phyloP scores from a whole-genome alignment of 768 basidiomycete species.

The Mycena chlorophos region DNA sequence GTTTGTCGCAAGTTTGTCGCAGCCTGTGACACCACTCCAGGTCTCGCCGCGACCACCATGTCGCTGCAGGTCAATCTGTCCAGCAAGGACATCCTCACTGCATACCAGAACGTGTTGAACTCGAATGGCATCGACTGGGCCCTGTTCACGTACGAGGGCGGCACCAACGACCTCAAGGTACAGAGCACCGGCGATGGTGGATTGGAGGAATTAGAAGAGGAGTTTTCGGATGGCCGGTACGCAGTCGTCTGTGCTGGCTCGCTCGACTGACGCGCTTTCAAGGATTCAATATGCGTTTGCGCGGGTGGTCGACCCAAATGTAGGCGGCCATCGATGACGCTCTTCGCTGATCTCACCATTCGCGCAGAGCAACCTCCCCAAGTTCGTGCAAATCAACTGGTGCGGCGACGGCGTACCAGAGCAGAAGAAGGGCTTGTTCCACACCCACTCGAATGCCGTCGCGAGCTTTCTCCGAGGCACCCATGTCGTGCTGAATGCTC shows the following conservation, averaged over 20 bases:
- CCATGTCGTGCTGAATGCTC: constrained; percentile 83
- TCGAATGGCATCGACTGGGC: constrained; percentile 72
- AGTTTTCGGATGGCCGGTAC: constrained; percentile 93
- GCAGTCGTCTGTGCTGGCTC: constrained; percentile 24
- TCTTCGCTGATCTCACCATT: not conserved
- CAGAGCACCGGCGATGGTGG: constrained; percentile 85
- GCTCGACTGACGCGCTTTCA: constrained; percentile 11
- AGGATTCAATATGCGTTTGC: constrained; percentile 95
- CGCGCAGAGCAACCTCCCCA: constrained; percentile 62
- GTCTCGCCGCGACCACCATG: constrained; percentile 54
- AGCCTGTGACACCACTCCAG: too few relatives aligned
- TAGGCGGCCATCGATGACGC: constrained; percentile 38
- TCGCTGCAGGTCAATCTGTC: constrained; percentile 81
- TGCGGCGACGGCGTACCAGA: constrained; percentile 96
- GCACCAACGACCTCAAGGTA: constrained; percentile 83
- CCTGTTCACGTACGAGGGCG: constrained; percentile 77
- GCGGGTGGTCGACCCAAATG: constrained; percentile 82
- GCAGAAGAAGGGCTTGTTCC: constrained; percentile 88
- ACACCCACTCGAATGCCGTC: constrained; percentile 81
- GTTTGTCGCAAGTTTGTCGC: too few relatives aligned
- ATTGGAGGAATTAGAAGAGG: constrained; percentile 90
- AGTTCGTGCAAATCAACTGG: constrained; percentile 97
- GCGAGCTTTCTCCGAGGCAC: constrained; percentile 77
- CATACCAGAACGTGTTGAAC: constrained; percentile 75
- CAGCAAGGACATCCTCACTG: constrained; percentile 65